Percentiles rank a stretch among this genome's conserved stretches.
These are phyloP conservation scores for Kentomonas sorsogonicus DNA, from an alignment of 208 protist genomes.

Conservation along the genomic window DNA sequence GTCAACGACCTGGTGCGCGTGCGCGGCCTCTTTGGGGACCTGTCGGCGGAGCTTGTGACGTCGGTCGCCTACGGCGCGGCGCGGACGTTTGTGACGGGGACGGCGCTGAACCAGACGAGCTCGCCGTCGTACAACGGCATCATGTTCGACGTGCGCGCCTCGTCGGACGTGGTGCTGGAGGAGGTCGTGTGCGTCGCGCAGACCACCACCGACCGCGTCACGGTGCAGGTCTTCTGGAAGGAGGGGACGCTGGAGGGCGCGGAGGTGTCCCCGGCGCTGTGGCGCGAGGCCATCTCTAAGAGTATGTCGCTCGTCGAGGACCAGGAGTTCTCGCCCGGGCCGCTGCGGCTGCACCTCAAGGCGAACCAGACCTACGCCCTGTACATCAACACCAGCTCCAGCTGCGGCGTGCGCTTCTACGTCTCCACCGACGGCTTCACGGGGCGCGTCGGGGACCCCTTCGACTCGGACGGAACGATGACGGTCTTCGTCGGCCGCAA, in stretches of 20 bases:
- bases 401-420: conserved; percentile 84
- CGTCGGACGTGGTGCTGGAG: conserved; percentile 81
- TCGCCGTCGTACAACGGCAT: conserved; percentile 88
- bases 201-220: conserved; percentile 65
- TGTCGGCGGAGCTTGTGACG: conserved; percentile 38
- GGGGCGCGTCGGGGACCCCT: conserved; percentile 73
- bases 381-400: conserved; percentile 85
- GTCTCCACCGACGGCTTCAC: conserved; percentile 80
- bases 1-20: conserved; percentile 43
- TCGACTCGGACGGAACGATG: conserved; percentile 79
- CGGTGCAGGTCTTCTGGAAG: conserved; percentile 84
- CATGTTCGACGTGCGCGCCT: conserved; percentile 86
- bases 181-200: conserved; percentile 84
- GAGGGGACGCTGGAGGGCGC: conserved; percentile 80
- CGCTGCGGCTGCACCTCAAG: conserved; percentile 60
- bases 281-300: conserved; percentile 60
- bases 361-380: conserved; percentile 77
- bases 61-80: conserved; percentile 35
- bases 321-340: conserved; percentile 61
- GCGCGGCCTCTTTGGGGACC: conserved; percentile 43
- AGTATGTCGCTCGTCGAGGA: conserved; percentile 72
- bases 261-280: conserved; percentile 56
- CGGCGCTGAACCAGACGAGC: conserved; percentile 66
- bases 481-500: conserved; percentile 83
- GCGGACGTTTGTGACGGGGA: conserved; percentile 67